phyloP scores from a whole-genome alignment of 345 rosid genomes.

The Eucalyptus melliodora region DNA sequence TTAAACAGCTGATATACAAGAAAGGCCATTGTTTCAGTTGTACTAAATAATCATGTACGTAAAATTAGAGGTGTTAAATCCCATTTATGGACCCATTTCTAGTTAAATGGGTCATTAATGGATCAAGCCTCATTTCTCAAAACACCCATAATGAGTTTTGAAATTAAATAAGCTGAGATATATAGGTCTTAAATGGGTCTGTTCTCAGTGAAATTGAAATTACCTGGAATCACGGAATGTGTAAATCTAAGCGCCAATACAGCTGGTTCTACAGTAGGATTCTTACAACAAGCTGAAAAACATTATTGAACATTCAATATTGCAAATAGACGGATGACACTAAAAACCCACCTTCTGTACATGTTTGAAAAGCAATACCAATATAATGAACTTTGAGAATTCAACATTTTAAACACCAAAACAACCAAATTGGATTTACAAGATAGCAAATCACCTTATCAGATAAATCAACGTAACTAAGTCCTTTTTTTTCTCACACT shows the following conservation, averaged over 20 bases:
- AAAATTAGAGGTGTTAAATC: too few species aligned
- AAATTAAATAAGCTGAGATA: too few species aligned
- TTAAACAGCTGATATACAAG: too few species aligned
- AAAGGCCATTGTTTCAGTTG: too few species aligned
- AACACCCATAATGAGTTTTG: too few species aligned
- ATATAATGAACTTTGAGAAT: neutral
- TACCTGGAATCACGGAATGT: constrained; percentile 16
- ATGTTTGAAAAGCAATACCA: neutral
- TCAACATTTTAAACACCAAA: neutral
- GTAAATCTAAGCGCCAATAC: neutral
- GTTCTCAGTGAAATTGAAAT: constrained; percentile 22
- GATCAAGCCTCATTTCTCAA: too few species aligned
- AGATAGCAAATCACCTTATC: neutral
- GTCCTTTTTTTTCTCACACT: neutral
- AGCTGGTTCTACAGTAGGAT: neutral
- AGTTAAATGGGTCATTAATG: too few species aligned
- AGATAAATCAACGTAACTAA: neutral
- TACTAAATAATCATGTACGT: too few species aligned
- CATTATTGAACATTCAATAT: neutral
- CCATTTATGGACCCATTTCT: too few species aligned
- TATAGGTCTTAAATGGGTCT: too few species aligned
- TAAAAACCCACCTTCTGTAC: neutral
- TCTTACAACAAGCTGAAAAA: neutral
- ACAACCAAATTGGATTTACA: neutral
- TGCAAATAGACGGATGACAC: neutral